Evolutionary conservation across 2,329 filamentous ascomycete genomes (phyloP).

Genomic region (Arthrobotrys iridis): DNA sequence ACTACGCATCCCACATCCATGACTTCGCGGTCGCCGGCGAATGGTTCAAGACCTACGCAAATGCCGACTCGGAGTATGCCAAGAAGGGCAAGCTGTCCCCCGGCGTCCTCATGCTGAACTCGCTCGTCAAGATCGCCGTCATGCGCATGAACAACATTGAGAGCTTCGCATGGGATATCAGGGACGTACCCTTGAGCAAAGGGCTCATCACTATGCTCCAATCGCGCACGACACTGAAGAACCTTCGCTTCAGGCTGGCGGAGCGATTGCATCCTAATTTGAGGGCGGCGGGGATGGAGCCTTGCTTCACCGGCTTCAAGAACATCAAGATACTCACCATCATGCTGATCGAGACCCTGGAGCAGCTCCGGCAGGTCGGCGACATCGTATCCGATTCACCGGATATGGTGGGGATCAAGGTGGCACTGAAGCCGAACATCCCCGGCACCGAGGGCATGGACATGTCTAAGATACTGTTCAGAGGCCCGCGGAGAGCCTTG

Average conservation of each 20-base stretch:
- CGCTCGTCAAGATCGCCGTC: slow-evolving; percentile 52
- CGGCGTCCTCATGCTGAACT: slow-evolving; percentile 54
- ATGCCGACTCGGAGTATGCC: slow-evolving; percentile 47
- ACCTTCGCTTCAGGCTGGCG: slow-evolving; percentile 49
- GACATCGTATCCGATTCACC: slow-evolving; percentile 54
- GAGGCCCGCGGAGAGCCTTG: slow-evolving; percentile 39
- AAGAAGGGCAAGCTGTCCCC: slow-evolving; percentile 53
- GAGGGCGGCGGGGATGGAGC: slow-evolving; percentile 49
- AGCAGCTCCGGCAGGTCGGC: slow-evolving; percentile 50
- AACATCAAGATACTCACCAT: slow-evolving; percentile 54
- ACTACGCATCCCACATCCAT: slow-evolving; percentile 51
- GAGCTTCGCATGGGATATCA: slow-evolving; percentile 53
- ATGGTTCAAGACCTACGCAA: slow-evolving; percentile 53
- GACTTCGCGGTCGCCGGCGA: slow-evolving; percentile 52
- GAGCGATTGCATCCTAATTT: slow-evolving; percentile 51
- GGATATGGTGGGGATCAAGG: slow-evolving; percentile 54
- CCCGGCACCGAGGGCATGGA: slow-evolving; percentile 53
- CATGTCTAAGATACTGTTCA: slow-evolving; percentile 54
- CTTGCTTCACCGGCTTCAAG: slow-evolving; percentile 53
- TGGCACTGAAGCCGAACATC: slow-evolving; percentile 53
- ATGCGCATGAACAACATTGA: slow-evolving; percentile 54
- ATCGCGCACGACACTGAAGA: slow-evolving; percentile 45
- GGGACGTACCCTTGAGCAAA: slow-evolving; percentile 51
- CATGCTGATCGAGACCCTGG: slow-evolving; percentile 53
- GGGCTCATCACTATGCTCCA: slow-evolving; percentile 51